phyloP scores from a whole-genome alignment of 495 filamentous ascomycete genomes.

The Lasiosphaeria ovina region DNA sequence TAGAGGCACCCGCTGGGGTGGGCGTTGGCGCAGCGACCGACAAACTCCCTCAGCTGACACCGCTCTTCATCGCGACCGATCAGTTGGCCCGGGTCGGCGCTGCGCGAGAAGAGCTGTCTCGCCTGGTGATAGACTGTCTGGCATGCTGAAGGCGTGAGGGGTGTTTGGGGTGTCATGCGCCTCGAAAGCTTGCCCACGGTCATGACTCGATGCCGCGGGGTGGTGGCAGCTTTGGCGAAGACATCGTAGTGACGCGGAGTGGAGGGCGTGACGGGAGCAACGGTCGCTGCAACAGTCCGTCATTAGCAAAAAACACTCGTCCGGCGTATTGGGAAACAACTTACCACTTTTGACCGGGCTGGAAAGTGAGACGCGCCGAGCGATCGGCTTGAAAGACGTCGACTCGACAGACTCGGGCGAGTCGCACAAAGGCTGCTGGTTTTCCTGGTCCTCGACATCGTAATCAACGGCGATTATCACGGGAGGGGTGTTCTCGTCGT shows the following conservation, averaged over 20 bases:
- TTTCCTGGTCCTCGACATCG: slow-evolving; percentile 36
- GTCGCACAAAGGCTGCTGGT: slow-evolving; percentile 18
- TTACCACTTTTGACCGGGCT: slow-evolving; percentile 20
- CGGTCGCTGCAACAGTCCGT: slow-evolving; percentile 2
- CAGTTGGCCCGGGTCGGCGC: slow-evolving; percentile 69
- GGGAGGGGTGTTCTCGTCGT: slow-evolving; percentile 53
- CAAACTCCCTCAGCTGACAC: slow-evolving; percentile 64
- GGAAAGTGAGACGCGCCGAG: slow-evolving; percentile 15
- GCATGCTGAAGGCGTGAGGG: slow-evolving; percentile 58
- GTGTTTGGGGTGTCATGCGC: slow-evolving; percentile 57
- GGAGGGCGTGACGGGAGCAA: slow-evolving; percentile 60
- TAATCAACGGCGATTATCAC: slow-evolving; percentile 38
- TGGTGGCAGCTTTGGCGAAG: slow-evolving; percentile 43
- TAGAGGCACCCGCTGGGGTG: slow-evolving; percentile 82
- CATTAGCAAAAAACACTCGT: background rate
- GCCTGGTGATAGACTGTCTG: slow-evolving; percentile 82
- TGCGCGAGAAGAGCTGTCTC: slow-evolving; percentile 80
- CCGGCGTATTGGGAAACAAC: background rate
- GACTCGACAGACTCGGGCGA: slow-evolving; percentile 19
- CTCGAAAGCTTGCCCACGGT: slow-evolving; percentile 50
- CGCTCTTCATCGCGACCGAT: slow-evolving; percentile 83
- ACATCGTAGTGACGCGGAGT: slow-evolving; percentile 58
- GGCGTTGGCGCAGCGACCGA: slow-evolving; percentile 59
- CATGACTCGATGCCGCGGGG: slow-evolving; percentile 50
- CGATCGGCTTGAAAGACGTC: slow-evolving; percentile 29